phyloP scores from a whole-genome alignment of 768 basidiomycete species.

The Calocybe indica region DNA sequence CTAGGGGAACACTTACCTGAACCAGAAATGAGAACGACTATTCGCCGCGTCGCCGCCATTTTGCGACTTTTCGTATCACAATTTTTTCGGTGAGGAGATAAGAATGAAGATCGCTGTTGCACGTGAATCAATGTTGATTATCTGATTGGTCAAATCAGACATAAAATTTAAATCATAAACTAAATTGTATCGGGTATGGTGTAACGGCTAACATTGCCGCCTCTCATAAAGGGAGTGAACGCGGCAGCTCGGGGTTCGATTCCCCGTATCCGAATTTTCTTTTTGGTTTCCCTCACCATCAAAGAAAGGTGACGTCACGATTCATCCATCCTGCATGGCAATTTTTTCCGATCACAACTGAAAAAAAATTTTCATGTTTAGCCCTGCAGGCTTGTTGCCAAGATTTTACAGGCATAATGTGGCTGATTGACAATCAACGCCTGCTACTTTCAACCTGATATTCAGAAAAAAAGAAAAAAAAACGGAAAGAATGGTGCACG shows the following conservation, averaged over 20 bases:
- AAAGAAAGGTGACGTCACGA: not conserved
- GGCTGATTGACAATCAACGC: too few species aligned
- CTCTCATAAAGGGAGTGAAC: conserved; percentile 33
- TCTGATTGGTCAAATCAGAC: too few species aligned
- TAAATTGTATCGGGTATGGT: conserved; percentile 54
- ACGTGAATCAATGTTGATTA: too few species aligned
- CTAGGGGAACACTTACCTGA: conserved; percentile 35
- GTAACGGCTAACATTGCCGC: conserved; percentile 67
- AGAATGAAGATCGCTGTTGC: not conserved
- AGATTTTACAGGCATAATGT: too few species aligned
- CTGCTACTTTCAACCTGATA: too few species aligned
- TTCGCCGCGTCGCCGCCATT: conserved; percentile 20
- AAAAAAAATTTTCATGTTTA: too few species aligned
- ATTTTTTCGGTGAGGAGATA: not conserved
- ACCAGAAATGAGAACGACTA: conserved; percentile 47
- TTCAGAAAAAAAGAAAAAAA: too few species aligned
- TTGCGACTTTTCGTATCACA: not conserved
- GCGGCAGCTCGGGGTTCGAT: conserved; percentile 56
- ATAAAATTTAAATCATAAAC: too few species aligned
- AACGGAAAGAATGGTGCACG: conserved; percentile 4
- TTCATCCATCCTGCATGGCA: not conserved
- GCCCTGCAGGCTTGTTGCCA: too few species aligned
- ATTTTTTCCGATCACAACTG: too few species aligned
- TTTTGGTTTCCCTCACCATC: not conserved
- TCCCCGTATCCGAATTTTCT: conserved; percentile 40